Percentiles rank a stretch among this genome's conserved stretches.
Evolutionary conservation across 345 rosid genomes (phyloP).

Genomic region (Raphanus sativus): DNA sequence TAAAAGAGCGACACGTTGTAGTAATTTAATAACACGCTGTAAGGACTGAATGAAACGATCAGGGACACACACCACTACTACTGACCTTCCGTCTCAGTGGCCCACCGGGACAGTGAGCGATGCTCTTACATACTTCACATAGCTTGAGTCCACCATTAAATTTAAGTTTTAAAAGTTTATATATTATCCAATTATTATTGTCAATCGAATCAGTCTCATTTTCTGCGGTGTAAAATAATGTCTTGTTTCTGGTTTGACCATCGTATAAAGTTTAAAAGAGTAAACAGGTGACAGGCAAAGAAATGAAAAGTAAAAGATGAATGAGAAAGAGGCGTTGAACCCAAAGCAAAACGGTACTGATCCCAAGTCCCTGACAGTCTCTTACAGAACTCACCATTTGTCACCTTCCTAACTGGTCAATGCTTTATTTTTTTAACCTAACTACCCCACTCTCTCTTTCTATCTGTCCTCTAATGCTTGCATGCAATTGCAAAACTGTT

Average conservation of each 20-base stretch:
- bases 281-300: constrained; percentile 21
- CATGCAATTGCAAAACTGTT: constrained; percentile 32
- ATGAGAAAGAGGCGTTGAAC: constrained; percentile 27
- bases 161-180: neutral
- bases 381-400: constrained; percentile 33
- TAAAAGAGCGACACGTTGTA: neutral
- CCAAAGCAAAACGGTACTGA: constrained; percentile 40
- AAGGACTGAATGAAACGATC: constrained; percentile 11
- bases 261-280: neutral
- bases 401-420: constrained; percentile 33
- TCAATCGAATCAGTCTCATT: constrained; percentile 7
- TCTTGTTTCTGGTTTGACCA: constrained; percentile 20
- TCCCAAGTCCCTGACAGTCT: constrained; percentile 37
- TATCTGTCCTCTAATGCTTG: constrained; percentile 14
- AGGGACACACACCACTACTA: neutral
- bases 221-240: neutral
- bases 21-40: neutral
- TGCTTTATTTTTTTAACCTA: constrained; percentile 30
- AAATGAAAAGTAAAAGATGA: neutral
- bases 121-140: neutral
- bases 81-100: constrained; percentile 3
- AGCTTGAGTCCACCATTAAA: neutral
- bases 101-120: neutral
- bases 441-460: constrained; percentile 16
- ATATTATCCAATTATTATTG: neutral